A percentile compares a stretch with the other conserved stretches of the same genome.
These are phyloP conservation scores for Elaeis oleifera DNA, from an alignment of 202 grass and related monocot species.

Conservation along the genomic window DNA sequence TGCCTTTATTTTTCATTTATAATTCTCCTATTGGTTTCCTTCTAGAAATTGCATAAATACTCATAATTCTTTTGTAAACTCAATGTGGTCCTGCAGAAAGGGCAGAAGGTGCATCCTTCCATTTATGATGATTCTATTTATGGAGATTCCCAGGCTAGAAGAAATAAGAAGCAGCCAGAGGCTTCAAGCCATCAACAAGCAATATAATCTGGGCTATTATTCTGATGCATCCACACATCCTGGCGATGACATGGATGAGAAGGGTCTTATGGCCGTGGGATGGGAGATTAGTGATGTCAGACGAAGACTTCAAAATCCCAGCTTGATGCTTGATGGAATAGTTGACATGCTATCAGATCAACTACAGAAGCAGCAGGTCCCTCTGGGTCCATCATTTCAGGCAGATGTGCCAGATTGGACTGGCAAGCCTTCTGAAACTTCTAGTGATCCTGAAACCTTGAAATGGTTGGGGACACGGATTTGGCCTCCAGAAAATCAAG, in stretches of 20 bases:
- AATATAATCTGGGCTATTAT: slow-evolving; percentile 1
- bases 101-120: slow-evolving; percentile 27
- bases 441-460: slow-evolving; percentile 27
- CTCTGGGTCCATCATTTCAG: slow-evolving; percentile 37
- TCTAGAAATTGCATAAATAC: slow-evolving; percentile 4
- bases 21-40: slow-evolving; percentile 4
- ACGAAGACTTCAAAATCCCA: neutral
- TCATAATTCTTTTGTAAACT: neutral
- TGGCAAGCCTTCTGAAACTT: slow-evolving; percentile 26
- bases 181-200: neutral
- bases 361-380: slow-evolving; percentile 33
- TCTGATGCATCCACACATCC: slow-evolving; percentile 1
- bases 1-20: too few species aligned
- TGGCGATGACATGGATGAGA: slow-evolving; percentile 19
- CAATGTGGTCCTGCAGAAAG: slow-evolving; percentile 15
- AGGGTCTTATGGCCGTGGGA: neutral
- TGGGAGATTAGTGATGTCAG: neutral
- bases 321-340: slow-evolving; percentile 11
- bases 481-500: slow-evolving; percentile 46
- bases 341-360: slow-evolving; percentile 33
- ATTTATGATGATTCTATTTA: slow-evolving; percentile 18
- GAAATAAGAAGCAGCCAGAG: slow-evolving; percentile 20
- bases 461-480: slow-evolving; percentile 73
- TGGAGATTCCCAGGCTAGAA: neutral
- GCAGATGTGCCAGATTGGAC: slow-evolving; percentile 53